A percentile compares a stretch with the other conserved stretches of the same genome.
These are phyloP conservation scores for Colletotrichum orbiculare DNA, from an alignment of 2,329 filamentous ascomycete species.

Conservation along the genomic window DNA sequence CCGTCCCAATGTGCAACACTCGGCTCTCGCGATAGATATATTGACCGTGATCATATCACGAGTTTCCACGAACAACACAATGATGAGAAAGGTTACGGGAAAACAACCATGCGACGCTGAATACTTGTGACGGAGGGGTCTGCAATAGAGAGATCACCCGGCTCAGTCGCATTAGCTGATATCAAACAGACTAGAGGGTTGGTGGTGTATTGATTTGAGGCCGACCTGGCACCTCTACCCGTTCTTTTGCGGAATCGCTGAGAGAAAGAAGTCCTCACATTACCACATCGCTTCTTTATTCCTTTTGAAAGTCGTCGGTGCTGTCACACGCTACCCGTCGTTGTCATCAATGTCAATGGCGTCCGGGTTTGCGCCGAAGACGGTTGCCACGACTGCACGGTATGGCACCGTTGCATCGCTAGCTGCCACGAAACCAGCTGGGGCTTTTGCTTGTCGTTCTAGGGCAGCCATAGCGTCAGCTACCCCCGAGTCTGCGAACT, in stretches of 20 bases:
- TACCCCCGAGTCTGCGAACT: slow-evolving; percentile 50
- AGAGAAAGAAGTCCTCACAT: neutral
- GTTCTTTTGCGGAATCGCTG: neutral
- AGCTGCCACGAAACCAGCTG: slow-evolving; percentile 90
- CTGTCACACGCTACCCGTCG: slow-evolving; percentile 63
- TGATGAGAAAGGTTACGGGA: slow-evolving; percentile 60
- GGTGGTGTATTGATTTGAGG: no score
- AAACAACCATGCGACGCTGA: slow-evolving; percentile 39
- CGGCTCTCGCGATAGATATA: slow-evolving; percentile 71
- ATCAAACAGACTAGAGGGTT: no score
- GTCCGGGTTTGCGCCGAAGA: slow-evolving; percentile 78
- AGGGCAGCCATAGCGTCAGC: slow-evolving; percentile 90
- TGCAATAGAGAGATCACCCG: no score
- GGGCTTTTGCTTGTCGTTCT: slow-evolving; percentile 88
- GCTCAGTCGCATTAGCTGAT: no score
- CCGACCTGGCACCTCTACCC: no score
- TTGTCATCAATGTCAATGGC: slow-evolving; percentile 83
- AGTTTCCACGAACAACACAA: slow-evolving; percentile 69
- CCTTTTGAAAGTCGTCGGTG: slow-evolving; percentile 3
- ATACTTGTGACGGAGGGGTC: no score
- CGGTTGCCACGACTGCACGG: slow-evolving; percentile 56
- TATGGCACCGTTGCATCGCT: slow-evolving; percentile 75
- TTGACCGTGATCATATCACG: slow-evolving; percentile 68
- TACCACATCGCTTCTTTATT: neutral
- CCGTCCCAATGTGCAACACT: slow-evolving; percentile 72